Base-by-base conservation (phyloP, 2,329 filamentous ascomycete species). In the Rutstroemia sp. region DNA sequence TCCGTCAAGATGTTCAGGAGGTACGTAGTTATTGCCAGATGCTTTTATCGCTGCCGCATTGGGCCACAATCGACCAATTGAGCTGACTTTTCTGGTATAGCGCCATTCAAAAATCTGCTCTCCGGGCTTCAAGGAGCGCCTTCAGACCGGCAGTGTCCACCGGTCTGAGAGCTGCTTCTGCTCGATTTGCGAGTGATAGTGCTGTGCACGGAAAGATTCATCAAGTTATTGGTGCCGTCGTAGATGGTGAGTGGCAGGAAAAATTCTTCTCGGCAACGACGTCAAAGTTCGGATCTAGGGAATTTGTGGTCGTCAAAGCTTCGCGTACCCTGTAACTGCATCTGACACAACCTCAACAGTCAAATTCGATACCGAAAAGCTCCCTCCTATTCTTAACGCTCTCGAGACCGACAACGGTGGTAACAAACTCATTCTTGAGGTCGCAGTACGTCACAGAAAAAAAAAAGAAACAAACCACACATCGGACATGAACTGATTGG, bases 161-260 rank as follows among this genome's bases (percentile, higher is more conserved):
- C 75, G 76, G 71, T 75, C 77, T 70, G 67, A 78, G 70, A 76
- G 74, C 75, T 77, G 73, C 75, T 74, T 79, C 63, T 60, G 64
- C 67, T 59, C 64, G 69, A 42, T 74, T 80, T 68, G 83, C 83
- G 64, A 82, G 78, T 74, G 66, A 77, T 62, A 72, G 76, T 70
- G 79, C 78, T 65, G 76, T 81, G 70, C 76, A 81, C 74, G 83
- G 83, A 73, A 85, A 85, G 77, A 84, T 86, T 71, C 78, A 86
- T 77, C 83, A 86, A 80, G 92, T 96, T 76, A 96, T 96, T 79
- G 92, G 94, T 88, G 92, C 94, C 80, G 92, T 97, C 75, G 94
- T 97, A 71, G 94, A 97, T 80, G 91, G 90, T 95, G 81, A 80
- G 88, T 67, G 49, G 38, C 53, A 50, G 50, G 69, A 73, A 75